Conservation (phyloP, 805 yeast species). For the Metschnikowia gelsemii region DNA sequence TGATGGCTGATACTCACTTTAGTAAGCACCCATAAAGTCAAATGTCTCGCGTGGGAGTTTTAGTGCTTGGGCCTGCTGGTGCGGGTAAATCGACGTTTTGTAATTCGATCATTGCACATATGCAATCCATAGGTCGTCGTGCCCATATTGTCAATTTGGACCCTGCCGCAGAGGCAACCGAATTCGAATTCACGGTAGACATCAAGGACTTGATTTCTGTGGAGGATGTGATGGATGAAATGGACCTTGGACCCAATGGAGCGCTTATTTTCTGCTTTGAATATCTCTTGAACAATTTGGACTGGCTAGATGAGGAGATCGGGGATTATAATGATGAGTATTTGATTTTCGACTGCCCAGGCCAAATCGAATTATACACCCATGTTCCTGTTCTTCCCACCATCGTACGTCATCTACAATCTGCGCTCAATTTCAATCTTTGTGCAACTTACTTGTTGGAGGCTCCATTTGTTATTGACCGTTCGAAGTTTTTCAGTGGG, state of each 20-base stretch:
- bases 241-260: slow-evolving; percentile 93
- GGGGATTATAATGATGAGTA: slow-evolving; percentile 96
- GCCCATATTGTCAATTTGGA: slow-evolving; percentile 94
- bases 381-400: slow-evolving; percentile 93
- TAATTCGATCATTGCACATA: slow-evolving; percentile 78
- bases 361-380: slow-evolving; percentile 91
- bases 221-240: slow-evolving; percentile 93
- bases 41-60: slow-evolving; percentile 94
- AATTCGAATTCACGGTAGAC: slow-evolving; percentile 89
- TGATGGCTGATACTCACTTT: neutral
- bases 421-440: slow-evolving; percentile 74
- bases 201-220: slow-evolving; percentile 86
- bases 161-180: slow-evolving; percentile 95
- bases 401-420: slow-evolving; percentile 79
- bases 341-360: slow-evolving; percentile 93
- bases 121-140: slow-evolving; percentile 86
- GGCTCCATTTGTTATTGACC: slow-evolving; percentile 90
- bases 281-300: slow-evolving; percentile 81
- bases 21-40: slow-evolving; percentile 1
- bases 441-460: slow-evolving; percentile 93
- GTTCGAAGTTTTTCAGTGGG: slow-evolving; percentile 91
- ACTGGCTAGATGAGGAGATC: slow-evolving; percentile 96
- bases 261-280: slow-evolving; percentile 93
- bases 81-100: slow-evolving; percentile 95
- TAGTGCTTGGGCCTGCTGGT: slow-evolving; percentile 97